Conservation (phyloP, 179 eudicot species). For the Drosera spatulata region DNA sequence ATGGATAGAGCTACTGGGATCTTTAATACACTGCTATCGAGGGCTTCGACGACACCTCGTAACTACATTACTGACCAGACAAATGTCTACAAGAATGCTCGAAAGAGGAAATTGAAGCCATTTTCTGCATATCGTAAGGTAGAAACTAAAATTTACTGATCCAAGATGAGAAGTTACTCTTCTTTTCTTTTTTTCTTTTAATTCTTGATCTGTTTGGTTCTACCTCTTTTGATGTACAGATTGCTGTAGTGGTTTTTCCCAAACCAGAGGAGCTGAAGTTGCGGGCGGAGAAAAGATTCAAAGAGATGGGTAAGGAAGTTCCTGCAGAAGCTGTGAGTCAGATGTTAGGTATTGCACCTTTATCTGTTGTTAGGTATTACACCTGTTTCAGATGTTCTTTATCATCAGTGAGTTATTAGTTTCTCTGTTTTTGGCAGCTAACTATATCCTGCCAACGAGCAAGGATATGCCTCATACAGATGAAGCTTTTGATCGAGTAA, state of each 20-base stretch:
- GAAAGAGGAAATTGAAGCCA: conserved; percentile 51
- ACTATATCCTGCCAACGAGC: conserved; percentile 50
- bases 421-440: conserved; percentile 28
- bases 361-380: background rate
- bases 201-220: background rate
- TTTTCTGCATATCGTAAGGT: conserved; percentile 48
- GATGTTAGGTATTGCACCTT: conserved; percentile 41
- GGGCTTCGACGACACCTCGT: conserved; percentile 45
- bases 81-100: conserved; percentile 60
- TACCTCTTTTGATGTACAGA: conserved; percentile 17
- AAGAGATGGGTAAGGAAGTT: conserved; percentile 58
- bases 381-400: background rate
- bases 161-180: too few relatives aligned
- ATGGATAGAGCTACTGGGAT: conserved; percentile 53
- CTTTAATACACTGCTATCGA: conserved; percentile 44
- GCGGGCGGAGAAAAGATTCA: conserved; percentile 41
- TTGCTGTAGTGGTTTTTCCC: conserved; percentile 59
- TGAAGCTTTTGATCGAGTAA: conserved; percentile 64
- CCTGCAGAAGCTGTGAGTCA: conserved; percentile 44
- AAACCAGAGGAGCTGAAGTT: conserved; percentile 33
- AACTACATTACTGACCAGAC: conserved; percentile 63
- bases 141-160: background rate
- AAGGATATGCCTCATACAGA: conserved; percentile 46
- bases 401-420: background rate
- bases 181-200: background rate